phyloP scores from a whole-genome alignment of 1,139 yeast genomes.

The Williopsis jadinii region DNA sequence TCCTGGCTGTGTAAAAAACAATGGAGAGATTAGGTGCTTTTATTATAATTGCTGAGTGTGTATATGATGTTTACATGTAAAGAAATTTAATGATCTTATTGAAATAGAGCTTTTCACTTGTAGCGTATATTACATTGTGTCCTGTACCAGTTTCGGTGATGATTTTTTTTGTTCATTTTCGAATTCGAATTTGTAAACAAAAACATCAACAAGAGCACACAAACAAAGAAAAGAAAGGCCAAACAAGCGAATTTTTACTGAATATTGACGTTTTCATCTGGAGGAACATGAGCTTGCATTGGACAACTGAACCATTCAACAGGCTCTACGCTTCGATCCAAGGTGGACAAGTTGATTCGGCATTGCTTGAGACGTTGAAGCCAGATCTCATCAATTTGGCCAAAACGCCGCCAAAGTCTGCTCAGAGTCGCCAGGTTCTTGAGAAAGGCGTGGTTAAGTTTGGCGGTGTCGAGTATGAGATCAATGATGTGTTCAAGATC shows the following conservation, averaged over 20 bases:
- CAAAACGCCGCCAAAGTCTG: conserved; percentile 45
- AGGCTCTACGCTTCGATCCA: conserved; percentile 27
- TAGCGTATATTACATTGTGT: not conserved
- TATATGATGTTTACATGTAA: no score
- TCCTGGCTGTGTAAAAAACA: no score
- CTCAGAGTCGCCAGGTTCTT: conserved; percentile 45
- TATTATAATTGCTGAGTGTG: no score
- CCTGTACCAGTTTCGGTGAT: not conserved
- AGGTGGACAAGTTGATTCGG: conserved; percentile 27
- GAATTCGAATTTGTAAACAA: not conserved
- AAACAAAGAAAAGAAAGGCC: not conserved
- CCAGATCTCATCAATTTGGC: conserved; percentile 46
- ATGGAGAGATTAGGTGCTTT: no score
- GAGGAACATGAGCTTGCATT: conserved; percentile 16
- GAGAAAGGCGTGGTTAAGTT: conserved; percentile 48
- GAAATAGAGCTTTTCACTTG: not conserved
- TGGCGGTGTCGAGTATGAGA: conserved; percentile 36
- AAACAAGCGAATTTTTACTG: not conserved
- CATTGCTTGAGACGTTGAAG: conserved; percentile 26
- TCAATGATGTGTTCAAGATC: conserved; percentile 47
- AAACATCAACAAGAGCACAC: not conserved
- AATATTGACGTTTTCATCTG: no score
- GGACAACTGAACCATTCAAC: conserved; percentile 28
- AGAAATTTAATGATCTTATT: not conserved
- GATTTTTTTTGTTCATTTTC: not conserved